Base-by-base conservation (phyloP, 2,329 filamentous ascomycete genomes). In the Neoarthrinium moseri region DNA sequence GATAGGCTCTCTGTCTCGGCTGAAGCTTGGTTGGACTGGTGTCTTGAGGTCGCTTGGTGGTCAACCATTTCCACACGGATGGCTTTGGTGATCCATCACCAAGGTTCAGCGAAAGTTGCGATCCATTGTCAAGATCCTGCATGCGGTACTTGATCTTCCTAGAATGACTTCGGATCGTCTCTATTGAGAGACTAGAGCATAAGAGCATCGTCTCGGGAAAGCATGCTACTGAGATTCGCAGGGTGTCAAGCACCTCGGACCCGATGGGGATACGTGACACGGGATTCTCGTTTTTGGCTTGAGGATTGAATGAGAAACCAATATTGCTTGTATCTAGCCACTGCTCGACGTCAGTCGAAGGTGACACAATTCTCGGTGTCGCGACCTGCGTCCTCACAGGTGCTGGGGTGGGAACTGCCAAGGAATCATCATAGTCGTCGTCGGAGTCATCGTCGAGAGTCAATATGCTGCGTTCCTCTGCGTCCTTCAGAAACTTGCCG, bases 121-220 rank as follows among this genome's bases (percentile, higher is more conserved):
- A 43, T 8, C 59, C 56, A 5, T 49, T 50, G 36, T 52, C 51
- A 15, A 51, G 23, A 27, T 48, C 47, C 12, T 52, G 40, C 5
- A 49, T 38, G 30, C 54, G 48, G n/a, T 74, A 76, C 38, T 69
- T 70, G 30, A 80, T 58, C 54, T 80, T 80, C 42, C 69, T 75
- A 0, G 77, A 74, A 52, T 80, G 80, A 22, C 70, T 61, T 13
- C 80, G 75, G 47, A 83, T 80, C 0, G 75, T 81, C 59, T 83
- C 78, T 39, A 81, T 68, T 0, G 78, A 75, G 4, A 81, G 64
- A 54, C 74, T 80, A 0, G 72, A 75, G 5, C 77, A 74, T 10
- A 75, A 64, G 1, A 83, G 71, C 73, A 81, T 80, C 1, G 78
- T 80, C 52, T 81, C 78, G 0, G 79, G 79, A 51, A 83, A 83